Conservation (phyloP, 164 flowering plant species). For the Protea cynaroides region DNA sequence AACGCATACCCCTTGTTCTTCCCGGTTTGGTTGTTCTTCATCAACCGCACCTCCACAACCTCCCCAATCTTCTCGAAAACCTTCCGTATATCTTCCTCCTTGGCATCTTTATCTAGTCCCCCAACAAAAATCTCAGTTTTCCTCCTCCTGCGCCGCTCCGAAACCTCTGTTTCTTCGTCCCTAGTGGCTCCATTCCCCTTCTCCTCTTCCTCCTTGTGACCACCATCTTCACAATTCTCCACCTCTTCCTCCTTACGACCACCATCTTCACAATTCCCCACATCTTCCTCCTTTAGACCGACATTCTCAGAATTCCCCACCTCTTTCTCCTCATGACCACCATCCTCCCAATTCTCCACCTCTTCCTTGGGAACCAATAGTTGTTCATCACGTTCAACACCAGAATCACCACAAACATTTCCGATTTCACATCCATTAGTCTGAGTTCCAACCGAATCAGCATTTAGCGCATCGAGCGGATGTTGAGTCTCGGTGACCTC, state of each 20-base stretch:
- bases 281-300: conserved; percentile 14
- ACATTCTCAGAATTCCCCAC: neutral
- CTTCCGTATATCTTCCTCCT: conserved; percentile 34
- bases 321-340: conserved; percentile 2
- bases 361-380: neutral
- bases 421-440: neutral
- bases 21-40: conserved; percentile 21
- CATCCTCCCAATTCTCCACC: conserved; percentile 4
- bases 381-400: neutral
- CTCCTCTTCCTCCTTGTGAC: conserved; percentile 7
- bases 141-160: conserved; percentile 29
- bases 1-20: conserved; percentile 40
- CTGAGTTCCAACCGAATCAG: neutral
- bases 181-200: neutral
- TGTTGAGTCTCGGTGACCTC: neutral
- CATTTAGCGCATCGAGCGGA: neutral
- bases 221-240: conserved; percentile 5
- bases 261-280: conserved; percentile 27
- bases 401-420: too few species aligned
- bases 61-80: conserved; percentile 31
- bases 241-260: conserved; percentile 18
- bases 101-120: conserved; percentile 33
- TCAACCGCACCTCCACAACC: conserved; percentile 27
- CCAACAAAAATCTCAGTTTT: conserved; percentile 34
- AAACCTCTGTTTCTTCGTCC: conserved; percentile 26